Percentiles rank a stretch among this genome's conserved stretches.
phyloP scores from a whole-genome alignment of 2,329 filamentous ascomycete species.

The Clonostachys byssicola region DNA sequence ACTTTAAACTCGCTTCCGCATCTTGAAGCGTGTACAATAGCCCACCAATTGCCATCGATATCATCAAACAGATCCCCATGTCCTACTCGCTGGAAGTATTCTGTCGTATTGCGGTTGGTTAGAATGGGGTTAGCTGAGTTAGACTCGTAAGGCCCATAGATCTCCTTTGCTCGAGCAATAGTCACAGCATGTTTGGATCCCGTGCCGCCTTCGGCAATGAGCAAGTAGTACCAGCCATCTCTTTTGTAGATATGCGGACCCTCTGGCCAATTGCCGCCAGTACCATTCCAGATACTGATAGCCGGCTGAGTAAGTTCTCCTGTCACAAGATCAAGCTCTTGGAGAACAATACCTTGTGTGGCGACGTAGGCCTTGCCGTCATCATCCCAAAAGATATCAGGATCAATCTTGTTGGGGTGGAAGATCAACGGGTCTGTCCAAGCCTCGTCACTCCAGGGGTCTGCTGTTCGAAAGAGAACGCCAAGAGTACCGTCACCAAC shows the following conservation, averaged over 20 bases:
- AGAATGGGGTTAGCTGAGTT: conserved; percentile 38
- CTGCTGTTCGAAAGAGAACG: conserved; percentile 31
- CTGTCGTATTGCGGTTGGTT: conserved; percentile 27
- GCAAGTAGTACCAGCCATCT: conserved; percentile 38
- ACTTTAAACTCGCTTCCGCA: conserved; percentile 10
- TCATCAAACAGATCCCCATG: conserved; percentile 42
- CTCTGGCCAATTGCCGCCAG: conserved; percentile 20
- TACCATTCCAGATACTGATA: conserved; percentile 36
- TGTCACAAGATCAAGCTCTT: conserved; percentile 24
- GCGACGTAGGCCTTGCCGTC: conserved; percentile 16
- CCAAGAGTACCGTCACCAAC: conserved; percentile 21
- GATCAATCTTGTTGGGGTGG: conserved; percentile 11
- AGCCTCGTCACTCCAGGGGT: conserved; percentile 27
- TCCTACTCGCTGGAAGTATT: conserved; percentile 35
- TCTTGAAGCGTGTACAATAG: conserved; percentile 6
- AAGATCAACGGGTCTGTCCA: conserved; percentile 30
- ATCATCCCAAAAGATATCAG: conserved; percentile 12
- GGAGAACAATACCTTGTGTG: conserved; percentile 11
- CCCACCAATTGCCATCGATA: conserved; percentile 36
- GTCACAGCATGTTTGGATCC: conserved; percentile 30
- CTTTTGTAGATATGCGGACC: conserved; percentile 37
- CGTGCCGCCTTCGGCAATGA: conserved; percentile 45
- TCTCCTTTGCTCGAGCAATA: conserved; percentile 30
- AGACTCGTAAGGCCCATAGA: conserved; percentile 36
- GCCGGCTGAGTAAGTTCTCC: conserved; percentile 26